phyloP scores from a whole-genome alignment of 768 basidiomycete species.

The Kwoniella sp. region DNA sequence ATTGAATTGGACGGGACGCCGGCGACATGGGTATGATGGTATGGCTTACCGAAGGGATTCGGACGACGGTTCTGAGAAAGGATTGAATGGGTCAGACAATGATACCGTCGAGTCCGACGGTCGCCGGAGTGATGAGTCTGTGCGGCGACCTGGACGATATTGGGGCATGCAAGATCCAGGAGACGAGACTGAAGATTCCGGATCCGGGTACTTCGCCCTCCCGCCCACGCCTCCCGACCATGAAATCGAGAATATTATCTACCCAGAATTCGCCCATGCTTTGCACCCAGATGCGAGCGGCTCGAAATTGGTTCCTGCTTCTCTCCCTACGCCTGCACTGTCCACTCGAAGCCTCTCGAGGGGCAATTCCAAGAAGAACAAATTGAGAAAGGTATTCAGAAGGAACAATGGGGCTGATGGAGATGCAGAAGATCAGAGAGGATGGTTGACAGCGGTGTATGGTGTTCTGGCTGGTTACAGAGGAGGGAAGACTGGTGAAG shows the following conservation, averaged over 20 bases:
- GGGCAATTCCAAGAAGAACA: slow-evolving; percentile 15
- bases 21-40: neutral
- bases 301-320: slow-evolving; percentile 2
- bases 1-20: slow-evolving; percentile 16
- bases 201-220: slow-evolving; percentile 37
- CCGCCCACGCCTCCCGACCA: slow-evolving; percentile 38
- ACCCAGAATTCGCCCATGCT: slow-evolving; percentile 15
- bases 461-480: slow-evolving; percentile 20
- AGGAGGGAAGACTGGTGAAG: slow-evolving; percentile 30
- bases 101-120: slow-evolving; percentile 11
- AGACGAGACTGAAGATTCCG: slow-evolving; percentile 14
- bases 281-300: neutral
- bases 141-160: slow-evolving; percentile 7
- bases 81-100: slow-evolving; percentile 32
- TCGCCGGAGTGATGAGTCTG: slow-evolving; percentile 15
- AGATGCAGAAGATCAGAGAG: slow-evolving; percentile 8
- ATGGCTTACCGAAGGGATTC: slow-evolving; percentile 14
- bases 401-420: neutral
- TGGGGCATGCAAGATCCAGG: slow-evolving; percentile 33
- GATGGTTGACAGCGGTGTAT: slow-evolving; percentile 32
- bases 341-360: slow-evolving; percentile 33
- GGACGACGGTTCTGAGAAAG: slow-evolving; percentile 30
- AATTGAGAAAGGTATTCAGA: slow-evolving; percentile 15
- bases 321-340: slow-evolving; percentile 43
- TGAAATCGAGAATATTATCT: neutral